Conservation (phyloP, 306 rosid genomes). For the Vigna mungo region DNA sequence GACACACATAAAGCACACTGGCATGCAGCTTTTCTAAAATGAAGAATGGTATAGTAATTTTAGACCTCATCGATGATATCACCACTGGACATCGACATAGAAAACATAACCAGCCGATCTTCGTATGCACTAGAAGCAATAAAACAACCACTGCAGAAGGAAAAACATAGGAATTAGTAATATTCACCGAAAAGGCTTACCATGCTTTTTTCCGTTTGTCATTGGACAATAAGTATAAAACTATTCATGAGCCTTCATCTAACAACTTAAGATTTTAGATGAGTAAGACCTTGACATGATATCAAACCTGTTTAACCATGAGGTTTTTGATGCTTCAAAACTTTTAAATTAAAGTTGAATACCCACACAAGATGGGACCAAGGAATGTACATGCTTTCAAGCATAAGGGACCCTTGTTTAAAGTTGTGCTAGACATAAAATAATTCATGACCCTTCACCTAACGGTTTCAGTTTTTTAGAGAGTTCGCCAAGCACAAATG, state of each 20-base stretch:
- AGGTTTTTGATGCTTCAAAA: not conserved
- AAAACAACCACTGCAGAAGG: conserved; percentile 89
- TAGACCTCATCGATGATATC: conserved; percentile 83
- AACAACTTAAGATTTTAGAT: conserved; percentile 29
- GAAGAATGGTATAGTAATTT: conserved; percentile 33
- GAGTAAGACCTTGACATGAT: conserved; percentile 11
- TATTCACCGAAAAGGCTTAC: conserved; percentile 29
- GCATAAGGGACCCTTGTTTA: not conserved
- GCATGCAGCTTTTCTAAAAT: conserved; percentile 42
- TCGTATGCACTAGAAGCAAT: conserved; percentile 92
- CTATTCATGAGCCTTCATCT: conserved; percentile 20
- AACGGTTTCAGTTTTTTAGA: not conserved
- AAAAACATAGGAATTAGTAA: conserved; percentile 41
- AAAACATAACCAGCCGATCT: conserved; percentile 78
- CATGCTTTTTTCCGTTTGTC: conserved; percentile 27
- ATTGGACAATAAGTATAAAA: conserved; percentile 17
- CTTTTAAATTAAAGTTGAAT: conserved; percentile 9
- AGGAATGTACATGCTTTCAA: not conserved
- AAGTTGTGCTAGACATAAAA: conserved; percentile 9
- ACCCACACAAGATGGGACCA: not conserved
- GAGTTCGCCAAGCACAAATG: not conserved
- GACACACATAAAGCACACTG: not conserved
- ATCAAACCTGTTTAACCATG: not conserved
- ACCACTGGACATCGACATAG: conserved; percentile 71
- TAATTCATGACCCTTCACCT: conserved; percentile 8